phyloP scores from a whole-genome alignment of 352 stramenopile genomes.

The Phytophthora europaea region DNA sequence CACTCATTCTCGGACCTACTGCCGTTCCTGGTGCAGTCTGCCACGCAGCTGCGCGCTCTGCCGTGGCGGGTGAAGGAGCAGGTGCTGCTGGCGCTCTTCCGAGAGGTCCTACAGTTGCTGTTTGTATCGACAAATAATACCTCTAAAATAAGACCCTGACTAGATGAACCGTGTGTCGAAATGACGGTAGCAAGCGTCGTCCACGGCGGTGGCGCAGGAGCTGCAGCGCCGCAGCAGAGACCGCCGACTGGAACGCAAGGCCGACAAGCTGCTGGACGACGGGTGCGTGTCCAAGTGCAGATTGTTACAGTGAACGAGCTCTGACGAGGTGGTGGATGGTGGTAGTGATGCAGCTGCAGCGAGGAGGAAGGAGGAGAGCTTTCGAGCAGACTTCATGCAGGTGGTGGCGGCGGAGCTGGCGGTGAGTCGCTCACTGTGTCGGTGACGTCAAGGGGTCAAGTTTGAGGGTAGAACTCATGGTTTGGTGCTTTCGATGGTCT shows the following conservation, averaged over 20 bases:
- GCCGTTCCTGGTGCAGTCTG: slow-evolving; percentile 29
- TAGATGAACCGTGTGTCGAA: background rate
- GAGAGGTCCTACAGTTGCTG: slow-evolving; percentile 38
- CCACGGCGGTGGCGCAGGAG: slow-evolving; percentile 39
- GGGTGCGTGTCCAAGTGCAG: slow-evolving; percentile 6
- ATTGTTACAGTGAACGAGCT: background rate
- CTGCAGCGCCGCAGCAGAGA: slow-evolving; percentile 44
- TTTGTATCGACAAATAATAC: no score
- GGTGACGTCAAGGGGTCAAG: background rate
- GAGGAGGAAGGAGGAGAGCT: slow-evolving; percentile 69
- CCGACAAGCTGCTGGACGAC: slow-evolving; percentile 53
- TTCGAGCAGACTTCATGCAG: slow-evolving; percentile 70
- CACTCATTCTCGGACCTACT: background rate
- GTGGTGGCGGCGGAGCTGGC: slow-evolving; percentile 56
- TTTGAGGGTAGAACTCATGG: background rate
- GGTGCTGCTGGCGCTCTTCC: slow-evolving; percentile 58
- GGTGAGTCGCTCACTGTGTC: slow-evolving; percentile 26
- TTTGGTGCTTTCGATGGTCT: background rate
- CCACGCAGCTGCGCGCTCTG: slow-evolving; percentile 56
- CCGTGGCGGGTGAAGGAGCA: slow-evolving; percentile 60
- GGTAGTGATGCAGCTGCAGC: slow-evolving; percentile 48
- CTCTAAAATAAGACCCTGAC: no score
- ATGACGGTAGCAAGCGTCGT: slow-evolving; percentile 55
- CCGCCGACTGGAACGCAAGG: slow-evolving; percentile 58
- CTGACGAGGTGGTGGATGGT: background rate